Evolutionary conservation across 2,329 filamentous ascomycete species (phyloP), one percentile per base, ranked within the genome.

Genomic region (Aspergillus versicolor): DNA sequence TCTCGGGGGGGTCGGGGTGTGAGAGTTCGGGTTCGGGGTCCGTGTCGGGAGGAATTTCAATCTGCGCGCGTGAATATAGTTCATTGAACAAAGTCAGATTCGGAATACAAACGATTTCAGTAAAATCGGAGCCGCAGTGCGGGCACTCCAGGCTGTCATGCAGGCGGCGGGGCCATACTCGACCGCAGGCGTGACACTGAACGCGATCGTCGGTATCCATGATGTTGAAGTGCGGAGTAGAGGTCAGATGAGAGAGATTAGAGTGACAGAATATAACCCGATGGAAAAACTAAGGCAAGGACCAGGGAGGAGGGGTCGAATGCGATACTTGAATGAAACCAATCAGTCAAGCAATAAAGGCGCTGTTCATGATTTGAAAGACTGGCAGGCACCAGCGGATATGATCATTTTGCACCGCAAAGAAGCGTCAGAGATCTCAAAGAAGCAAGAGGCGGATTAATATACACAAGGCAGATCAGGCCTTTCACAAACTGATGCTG

Each of bases 181-280:
- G 77, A 52, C 82, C 73, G 77, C 94, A 97, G 59, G 82, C 77
- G 75, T 97, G 91, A 75, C 94, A 99, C 73, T 84, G 95, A 54
- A 97, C 88, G 62, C 93, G 84, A 70, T 96, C 90, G 24, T 61
- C 66, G 24, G 60, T 52, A 57, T 75, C 69, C 50, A 44, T 40
- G 43, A 41, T 37, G 37, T 43, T 44, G 22, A 9, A 34, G 37
- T 40, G 42, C 22, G 11, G 27, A 34, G 40, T 19, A 32, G 22
- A 34, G 22, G 15, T 44, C 27, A 43, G 22, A 49, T 41, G 38
- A 54, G 30, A 32, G 22, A 15, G 51, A 42, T 22, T 2, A 45
- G 45, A 43, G 44, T 54, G 41, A 40, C 27, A 48, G 21, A 13
- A 41, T 46, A 15, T 27, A 19, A 22, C 34, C 22, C 22, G n/a